Base-by-base conservation (phyloP, 371 early-diverging fungal genomes). In the Mucor saturninus region DNA sequence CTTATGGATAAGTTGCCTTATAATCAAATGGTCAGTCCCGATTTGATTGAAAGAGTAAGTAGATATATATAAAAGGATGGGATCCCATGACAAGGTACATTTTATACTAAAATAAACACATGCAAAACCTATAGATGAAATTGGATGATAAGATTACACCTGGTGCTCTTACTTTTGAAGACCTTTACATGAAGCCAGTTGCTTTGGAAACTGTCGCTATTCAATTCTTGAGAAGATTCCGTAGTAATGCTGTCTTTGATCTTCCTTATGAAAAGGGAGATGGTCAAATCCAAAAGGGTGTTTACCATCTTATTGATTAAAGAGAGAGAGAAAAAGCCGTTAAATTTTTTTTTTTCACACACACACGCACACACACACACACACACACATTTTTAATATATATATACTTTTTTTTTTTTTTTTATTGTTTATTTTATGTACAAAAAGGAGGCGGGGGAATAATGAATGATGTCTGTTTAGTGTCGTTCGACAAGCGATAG, bases 181-280 rank as follows among this genome's bases (percentile, higher is more conserved):
- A 97, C 56, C 79, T 95, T 56, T 90, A 89, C 50, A 89, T 97
- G 69, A 77, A 87, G 64, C 96, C 96, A 13, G 81, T 83, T 54
- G 82, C 81, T 6, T 79, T 95, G 31, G 95, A 96, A 70, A 75
- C 86, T 39, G 85, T 88, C 50, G 91, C 93, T 68, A 82, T 92
- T 56, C 89, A 89, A 55, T 95, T 88, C 80, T 83, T 94, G 66
- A 86, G 93, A 80, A 88, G 90, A 74, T 91, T 87, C 86, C 89
- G 93, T 73, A 85, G 83, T 66, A 85, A 82, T 55, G 86, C 83
- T 65, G 80, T 82, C 57, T 86, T 83, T 75, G 86, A 86, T 73
- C 75, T 83, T 69, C 85, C 86, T 62, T 80, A 76, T 35, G 82
- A 83, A 65, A 86, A 86, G 83, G 84, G 85, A 54, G 84, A 81